These are phyloP conservation scores for Vigna unguiculata DNA, from an alignment of 306 rosid genomes.

Conservation along the genomic window DNA sequence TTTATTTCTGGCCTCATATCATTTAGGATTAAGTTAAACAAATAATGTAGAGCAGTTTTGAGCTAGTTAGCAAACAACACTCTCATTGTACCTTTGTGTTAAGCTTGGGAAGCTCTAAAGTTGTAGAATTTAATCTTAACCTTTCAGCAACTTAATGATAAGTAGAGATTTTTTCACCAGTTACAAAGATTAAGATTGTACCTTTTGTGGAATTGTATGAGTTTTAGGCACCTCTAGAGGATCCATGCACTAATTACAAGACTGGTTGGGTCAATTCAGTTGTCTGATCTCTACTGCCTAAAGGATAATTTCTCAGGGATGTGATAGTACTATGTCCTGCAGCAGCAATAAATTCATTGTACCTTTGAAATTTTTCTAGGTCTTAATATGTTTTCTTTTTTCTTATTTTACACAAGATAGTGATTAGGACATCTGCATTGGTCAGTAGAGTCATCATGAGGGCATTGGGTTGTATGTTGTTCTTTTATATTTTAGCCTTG, in stretches of 20 bases:
- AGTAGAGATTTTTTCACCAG: background rate
- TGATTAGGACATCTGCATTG: too few species aligned
- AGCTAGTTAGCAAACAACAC: background rate
- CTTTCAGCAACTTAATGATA: background rate
- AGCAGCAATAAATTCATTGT: background rate
- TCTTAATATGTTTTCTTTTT: slow-evolving; percentile 24
- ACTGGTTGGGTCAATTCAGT: slow-evolving; percentile 7
- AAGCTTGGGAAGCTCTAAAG: slow-evolving; percentile 2
- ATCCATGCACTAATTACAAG: slow-evolving; percentile 1
- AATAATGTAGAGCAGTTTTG: slow-evolving; percentile 4
- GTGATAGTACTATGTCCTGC: slow-evolving; percentile 5
- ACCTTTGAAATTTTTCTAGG: background rate
- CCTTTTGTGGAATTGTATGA: background rate
- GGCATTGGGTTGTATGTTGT: too few species aligned
- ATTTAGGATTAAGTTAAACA: background rate
- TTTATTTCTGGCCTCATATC: background rate
- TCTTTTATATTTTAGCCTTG: too few species aligned
- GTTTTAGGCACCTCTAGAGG: background rate
- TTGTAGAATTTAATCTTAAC: slow-evolving; percentile 2
- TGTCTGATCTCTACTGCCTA: slow-evolving; percentile 5
- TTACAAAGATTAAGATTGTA: background rate
- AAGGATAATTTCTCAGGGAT: background rate
- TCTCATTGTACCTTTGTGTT: background rate
- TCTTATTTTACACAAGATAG: background rate
- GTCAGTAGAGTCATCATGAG: too few species aligned